Evolutionary conservation across 2,329 filamentous ascomycete genomes (phyloP), one percentile per base, ranked within the genome.

Genomic region (Ophiostoma sp.): DNA sequence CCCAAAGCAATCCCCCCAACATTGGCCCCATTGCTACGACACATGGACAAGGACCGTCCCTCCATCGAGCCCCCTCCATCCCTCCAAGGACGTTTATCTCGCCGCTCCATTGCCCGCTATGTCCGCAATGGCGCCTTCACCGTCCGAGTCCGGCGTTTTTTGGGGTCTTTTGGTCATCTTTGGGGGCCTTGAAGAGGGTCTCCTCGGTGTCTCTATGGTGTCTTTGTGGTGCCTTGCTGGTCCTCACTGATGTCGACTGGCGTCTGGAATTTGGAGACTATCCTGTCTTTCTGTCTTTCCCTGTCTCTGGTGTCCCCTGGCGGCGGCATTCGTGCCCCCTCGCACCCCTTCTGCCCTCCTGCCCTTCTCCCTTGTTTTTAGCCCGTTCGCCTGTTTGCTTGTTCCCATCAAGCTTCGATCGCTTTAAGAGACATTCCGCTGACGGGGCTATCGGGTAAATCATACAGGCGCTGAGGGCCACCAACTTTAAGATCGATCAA

Each of bases 401-500:
- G 33, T 45, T n/a, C 7, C 33, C 57, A 70, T 28, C 48, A 59
- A 63, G 55, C 63, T 55, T 45, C 22, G n/a, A n/a, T n/a, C n/a
- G n/a, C n/a, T n/a, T n/a, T n/a, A n/a, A 31, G 11, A 50, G 61
- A 66, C 28, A 25, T 69, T 71, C 22, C 45, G 66, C 75, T 76
- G 72, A 76, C 73, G 63, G 70, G 57, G 17, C 11, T 71, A 57
- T 71, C 72, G 71, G 74, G 73, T 74, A 72, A 75, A 66, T 36
- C 22, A 39, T 42, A 74, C 77, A 88, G 86, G 87, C 81, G 75
- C 81, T 87, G 28, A 88, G 84, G 76, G 82, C 81, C 64, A 78
- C 83, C 6, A 82, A 82, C 63, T 89, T 85, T 78, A 86, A 85
- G 78, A 78, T 89, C 7, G 85, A 88, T 73, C 82, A 86, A 73